Evolutionary conservation across 495 filamentous ascomycete genomes (phyloP), one percentile per base, ranked within the genome.

Genomic region (Podospora australis): DNA sequence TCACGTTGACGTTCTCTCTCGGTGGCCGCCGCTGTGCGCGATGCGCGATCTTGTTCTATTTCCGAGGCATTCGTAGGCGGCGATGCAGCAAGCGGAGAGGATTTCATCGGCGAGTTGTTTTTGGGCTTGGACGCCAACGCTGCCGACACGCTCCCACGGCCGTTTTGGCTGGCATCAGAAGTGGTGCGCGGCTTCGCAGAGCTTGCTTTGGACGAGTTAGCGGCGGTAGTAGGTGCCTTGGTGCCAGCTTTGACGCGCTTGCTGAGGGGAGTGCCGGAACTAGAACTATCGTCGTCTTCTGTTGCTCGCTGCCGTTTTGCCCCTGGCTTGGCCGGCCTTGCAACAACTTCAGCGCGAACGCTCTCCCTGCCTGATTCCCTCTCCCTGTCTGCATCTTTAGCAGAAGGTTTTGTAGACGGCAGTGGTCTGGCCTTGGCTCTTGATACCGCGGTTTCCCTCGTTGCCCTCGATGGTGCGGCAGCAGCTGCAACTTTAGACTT

Each of bases 11-110:
- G 48, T 16, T 66, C 57, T 13, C 56, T 46, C 21, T 58, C 59
- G 16, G 58, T 53, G 40, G 47, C 51, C 22, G 50, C 49, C 44
- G 55, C 54, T 24, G 23, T 38, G 36, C 8, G 47, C 8, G 10
- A 21, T 9, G 16, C 22, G 29, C 60, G 55, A 19, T 67, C 63
- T 1, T 65, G 59, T 19, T 76, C 77, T 17, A 83, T 55, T 45
- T 87, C 82, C 3, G 84, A 87, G 5, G 81, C 81, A 63, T 87
- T 88, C 13, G 83, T 80, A 2, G 84, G 84, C 17, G 84, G 84
- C n/a, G 85, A 88, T 3, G 82, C 80, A 20, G 80, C 83, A 29
- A 88, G 73, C 3, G 84, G 83, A 4, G 86, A 88, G 0, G 84
- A 86, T 53, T 89, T 90, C 48, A 76, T 72, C 1, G 82, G 81